Conservation (phyloP, 202 grass and related monocot genomes). For the Brachypodium distachyon region DNA sequence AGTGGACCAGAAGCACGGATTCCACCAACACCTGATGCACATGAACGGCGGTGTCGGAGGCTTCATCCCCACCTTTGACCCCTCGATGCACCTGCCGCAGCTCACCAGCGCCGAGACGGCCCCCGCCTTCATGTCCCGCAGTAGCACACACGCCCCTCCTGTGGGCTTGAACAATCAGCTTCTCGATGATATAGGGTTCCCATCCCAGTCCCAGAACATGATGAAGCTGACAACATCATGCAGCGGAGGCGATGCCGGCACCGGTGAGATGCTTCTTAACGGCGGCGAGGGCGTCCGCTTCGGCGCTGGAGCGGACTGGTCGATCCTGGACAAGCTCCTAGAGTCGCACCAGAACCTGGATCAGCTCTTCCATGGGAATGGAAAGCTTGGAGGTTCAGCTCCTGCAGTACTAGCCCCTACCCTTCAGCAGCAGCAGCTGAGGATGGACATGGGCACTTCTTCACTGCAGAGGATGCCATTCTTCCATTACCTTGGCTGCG, state of each 20-base stretch:
- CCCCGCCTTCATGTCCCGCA: background rate
- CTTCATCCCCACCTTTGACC: conserved; percentile 28
- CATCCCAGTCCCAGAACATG: conserved; percentile 24
- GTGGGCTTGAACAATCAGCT: conserved; percentile 22
- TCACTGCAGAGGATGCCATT: conserved; percentile 39
- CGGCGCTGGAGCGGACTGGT: conserved; percentile 52
- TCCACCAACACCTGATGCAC: conserved; percentile 37
- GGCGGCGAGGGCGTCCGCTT: conserved; percentile 32
- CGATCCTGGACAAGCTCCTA: conserved; percentile 88
- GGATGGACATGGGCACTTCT: conserved; percentile 32
- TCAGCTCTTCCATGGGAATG: conserved; percentile 66
- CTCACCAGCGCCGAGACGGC: conserved; percentile 44
- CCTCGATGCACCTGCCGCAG: conserved; percentile 68
- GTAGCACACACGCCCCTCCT: background rate
- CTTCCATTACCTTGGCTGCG: background rate
- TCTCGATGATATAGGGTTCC: conserved; percentile 30
- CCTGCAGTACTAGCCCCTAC: background rate
- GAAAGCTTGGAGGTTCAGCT: conserved; percentile 29
- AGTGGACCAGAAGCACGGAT: conserved; percentile 37
- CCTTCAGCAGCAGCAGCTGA: conserved; percentile 13
- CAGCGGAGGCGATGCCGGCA: background rate
- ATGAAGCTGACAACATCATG: conserved; percentile 39
- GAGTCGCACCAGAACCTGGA: conserved; percentile 72
- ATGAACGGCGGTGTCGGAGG: too few species aligned
- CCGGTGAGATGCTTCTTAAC: conserved; percentile 14